These are phyloP conservation scores for Musa troglodytarum DNA, from an alignment of 176 grass and related monocot species.

Conservation along the genomic window DNA sequence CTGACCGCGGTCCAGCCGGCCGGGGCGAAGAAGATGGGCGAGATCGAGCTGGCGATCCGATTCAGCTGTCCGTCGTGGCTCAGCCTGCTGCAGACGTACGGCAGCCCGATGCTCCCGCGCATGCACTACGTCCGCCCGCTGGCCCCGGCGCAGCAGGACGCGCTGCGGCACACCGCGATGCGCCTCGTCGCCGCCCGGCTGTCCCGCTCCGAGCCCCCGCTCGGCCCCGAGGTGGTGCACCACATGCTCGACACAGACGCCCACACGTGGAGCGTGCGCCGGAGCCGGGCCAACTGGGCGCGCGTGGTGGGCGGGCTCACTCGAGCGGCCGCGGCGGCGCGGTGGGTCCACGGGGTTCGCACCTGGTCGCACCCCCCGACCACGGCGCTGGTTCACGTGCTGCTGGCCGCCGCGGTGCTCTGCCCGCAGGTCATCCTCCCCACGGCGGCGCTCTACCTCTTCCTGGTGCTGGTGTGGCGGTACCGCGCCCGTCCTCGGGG, in stretches of 20 bases:
- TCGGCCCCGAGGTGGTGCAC: conserved; percentile 92
- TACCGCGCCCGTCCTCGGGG: conserved; percentile 47
- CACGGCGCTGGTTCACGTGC: conserved; percentile 66
- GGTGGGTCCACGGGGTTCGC: conserved; percentile 57
- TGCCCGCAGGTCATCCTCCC: conserved; percentile 85
- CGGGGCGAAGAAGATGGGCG: conserved; percentile 95
- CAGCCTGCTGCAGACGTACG: conserved; percentile 73
- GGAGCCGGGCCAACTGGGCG: conserved; percentile 97
- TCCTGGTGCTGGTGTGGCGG: conserved; percentile 69
- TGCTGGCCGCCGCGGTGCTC: conserved; percentile 67
- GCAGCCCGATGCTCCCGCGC: conserved; percentile 65
- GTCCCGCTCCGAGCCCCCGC: conserved; percentile 86
- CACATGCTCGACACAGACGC: conserved; percentile 89
- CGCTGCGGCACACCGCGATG: conserved; percentile 91
- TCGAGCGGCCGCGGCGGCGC: conserved; percentile 36
- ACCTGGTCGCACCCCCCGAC: conserved; percentile 63
- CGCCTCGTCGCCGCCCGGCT: conserved; percentile 67
- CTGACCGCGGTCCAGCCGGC: conserved; percentile 65
- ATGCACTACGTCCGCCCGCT: conserved; percentile 97
- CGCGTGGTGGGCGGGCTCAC: conserved; percentile 74
- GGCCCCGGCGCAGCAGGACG: conserved; percentile 71
- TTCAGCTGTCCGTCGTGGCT: conserved; percentile 92
- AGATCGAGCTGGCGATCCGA: conserved; percentile 84
- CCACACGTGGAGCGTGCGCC: conserved; percentile 82
- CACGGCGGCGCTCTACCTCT: conserved; percentile 69